phyloP scores from a whole-genome alignment of 495 filamentous ascomycete genomes.

The Podospora didyma region DNA sequence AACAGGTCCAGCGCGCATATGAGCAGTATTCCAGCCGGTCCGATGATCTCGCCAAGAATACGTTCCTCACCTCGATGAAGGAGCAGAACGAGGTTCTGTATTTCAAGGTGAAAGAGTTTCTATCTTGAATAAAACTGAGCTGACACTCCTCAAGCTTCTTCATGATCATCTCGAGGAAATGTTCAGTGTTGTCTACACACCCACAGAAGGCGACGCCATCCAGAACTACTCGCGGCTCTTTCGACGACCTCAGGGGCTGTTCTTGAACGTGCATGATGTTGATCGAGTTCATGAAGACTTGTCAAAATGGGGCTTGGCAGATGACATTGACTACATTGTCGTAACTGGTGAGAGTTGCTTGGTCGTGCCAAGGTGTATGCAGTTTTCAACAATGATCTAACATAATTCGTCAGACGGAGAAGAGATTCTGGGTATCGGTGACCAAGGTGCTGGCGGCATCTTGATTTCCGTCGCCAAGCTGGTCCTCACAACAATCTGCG shows the following conservation, averaged over 20 bases:
- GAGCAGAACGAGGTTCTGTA: constrained; percentile 80
- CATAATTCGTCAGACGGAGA: constrained; percentile 30
- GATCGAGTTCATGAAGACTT: constrained; percentile 60
- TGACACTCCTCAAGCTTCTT: constrained; percentile 26
- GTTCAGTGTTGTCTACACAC: constrained; percentile 85
- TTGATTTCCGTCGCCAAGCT: constrained; percentile 83
- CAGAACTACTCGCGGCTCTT: constrained; percentile 79
- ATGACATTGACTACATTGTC: constrained; percentile 86
- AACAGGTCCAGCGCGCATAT: constrained; percentile 75
- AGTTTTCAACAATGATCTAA: background rate
- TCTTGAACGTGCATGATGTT: constrained; percentile 55
- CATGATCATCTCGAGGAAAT: constrained; percentile 63
- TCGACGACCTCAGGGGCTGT: constrained; percentile 65
- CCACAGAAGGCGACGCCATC: constrained; percentile 90
- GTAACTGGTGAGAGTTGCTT: constrained; percentile 57
- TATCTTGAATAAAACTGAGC: too few relatives aligned
- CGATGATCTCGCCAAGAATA: constrained; percentile 72
- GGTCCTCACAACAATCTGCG: constrained; percentile 77
- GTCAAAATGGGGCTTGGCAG: constrained; percentile 59
- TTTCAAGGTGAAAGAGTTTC: constrained; percentile 53
- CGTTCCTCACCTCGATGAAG: constrained; percentile 81
- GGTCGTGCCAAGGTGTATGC: background rate
- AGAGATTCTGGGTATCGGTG: constrained; percentile 83
- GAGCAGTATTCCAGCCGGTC: constrained; percentile 63
- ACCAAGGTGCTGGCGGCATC: constrained; percentile 87